Conservation (phyloP, 2,329 filamentous ascomycete genomes). For the Neofusicoccum ribis region DNA sequence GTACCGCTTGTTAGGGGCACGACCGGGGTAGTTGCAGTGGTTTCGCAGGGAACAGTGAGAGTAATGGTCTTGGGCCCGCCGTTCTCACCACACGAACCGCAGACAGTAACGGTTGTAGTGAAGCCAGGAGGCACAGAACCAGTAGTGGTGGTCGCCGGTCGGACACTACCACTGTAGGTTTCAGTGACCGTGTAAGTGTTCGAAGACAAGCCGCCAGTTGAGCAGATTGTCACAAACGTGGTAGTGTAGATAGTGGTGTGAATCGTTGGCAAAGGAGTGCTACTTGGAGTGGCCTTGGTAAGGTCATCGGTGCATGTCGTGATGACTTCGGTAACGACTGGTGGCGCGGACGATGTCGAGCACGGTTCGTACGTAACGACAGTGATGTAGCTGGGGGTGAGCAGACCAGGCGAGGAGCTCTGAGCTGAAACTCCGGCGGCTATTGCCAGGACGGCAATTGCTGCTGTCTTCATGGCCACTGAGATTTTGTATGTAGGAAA, state of each 20-base stretch:
- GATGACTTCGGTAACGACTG: slow-evolving; percentile 31
- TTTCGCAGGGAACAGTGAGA: slow-evolving; percentile 23
- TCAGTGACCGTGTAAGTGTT: slow-evolving; percentile 37
- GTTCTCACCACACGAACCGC: slow-evolving; percentile 20
- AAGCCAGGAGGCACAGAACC: slow-evolving; percentile 26
- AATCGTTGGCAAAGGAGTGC: slow-evolving; percentile 1
- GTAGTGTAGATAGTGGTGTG: slow-evolving; percentile 29
- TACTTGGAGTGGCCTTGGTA: background rate
- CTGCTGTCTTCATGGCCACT: slow-evolving; percentile 10
- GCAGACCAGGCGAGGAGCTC: background rate
- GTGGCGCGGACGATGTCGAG: background rate
- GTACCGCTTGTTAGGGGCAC: background rate
- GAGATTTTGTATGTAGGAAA: background rate
- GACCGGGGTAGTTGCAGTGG: background rate
- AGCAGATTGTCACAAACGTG: slow-evolving; percentile 27
- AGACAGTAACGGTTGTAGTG: slow-evolving; percentile 26
- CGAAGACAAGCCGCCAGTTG: slow-evolving; percentile 25
- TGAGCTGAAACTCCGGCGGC: slow-evolving; percentile 5
- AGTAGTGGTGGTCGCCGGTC: background rate
- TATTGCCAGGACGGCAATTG: slow-evolving; percentile 3
- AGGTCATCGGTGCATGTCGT: slow-evolving; percentile 23
- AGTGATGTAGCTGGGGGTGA: slow-evolving; percentile 14
- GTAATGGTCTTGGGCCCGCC: slow-evolving; percentile 21
- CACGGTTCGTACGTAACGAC: slow-evolving; percentile 10
- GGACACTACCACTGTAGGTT: slow-evolving; percentile 25